Conservation (phyloP, 1,139 yeast genomes). For the Ogataea hybrid region DNA sequence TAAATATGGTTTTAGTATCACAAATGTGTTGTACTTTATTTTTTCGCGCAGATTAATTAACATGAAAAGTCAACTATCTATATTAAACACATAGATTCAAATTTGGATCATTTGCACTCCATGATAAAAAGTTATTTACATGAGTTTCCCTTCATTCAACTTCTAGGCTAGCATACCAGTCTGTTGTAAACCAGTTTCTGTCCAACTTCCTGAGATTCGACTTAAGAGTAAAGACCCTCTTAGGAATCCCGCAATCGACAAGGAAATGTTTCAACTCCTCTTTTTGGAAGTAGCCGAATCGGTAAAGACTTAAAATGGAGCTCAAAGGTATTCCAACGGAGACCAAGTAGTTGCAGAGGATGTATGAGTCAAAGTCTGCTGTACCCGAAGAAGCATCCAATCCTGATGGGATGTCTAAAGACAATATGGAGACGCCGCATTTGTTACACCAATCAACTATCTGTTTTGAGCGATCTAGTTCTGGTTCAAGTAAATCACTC, state of each 20-base stretch:
- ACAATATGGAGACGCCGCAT: constrained; percentile 51
- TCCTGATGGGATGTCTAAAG: constrained; percentile 83
- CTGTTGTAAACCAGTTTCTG: constrained; percentile 41
- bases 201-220: constrained; percentile 44
- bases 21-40: not conserved
- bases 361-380: constrained; percentile 23
- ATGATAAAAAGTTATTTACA: constrained; percentile 23
- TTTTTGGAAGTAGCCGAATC: constrained; percentile 38
- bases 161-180: constrained; percentile 25
- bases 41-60: not conserved
- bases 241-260: constrained; percentile 75
- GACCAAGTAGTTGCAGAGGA: constrained; percentile 53
- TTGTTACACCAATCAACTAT: constrained; percentile 69
- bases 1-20: too few species aligned
- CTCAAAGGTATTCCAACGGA: constrained; percentile 75
- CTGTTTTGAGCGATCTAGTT: constrained; percentile 42
- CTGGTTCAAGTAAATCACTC: constrained; percentile 45
- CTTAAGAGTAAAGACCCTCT: constrained; percentile 34
- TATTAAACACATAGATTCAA: constrained; percentile 19
- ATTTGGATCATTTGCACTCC: constrained; percentile 3
- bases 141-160: constrained; percentile 35
- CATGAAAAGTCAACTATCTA: not conserved
- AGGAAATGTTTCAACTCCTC: constrained; percentile 54
- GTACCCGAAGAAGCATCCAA: constrained; percentile 84
- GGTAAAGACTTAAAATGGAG: constrained; percentile 62